Evolutionary conservation across 352 stramenopile genomes (phyloP).

Genomic region (Aphanomyces stellatus): DNA sequence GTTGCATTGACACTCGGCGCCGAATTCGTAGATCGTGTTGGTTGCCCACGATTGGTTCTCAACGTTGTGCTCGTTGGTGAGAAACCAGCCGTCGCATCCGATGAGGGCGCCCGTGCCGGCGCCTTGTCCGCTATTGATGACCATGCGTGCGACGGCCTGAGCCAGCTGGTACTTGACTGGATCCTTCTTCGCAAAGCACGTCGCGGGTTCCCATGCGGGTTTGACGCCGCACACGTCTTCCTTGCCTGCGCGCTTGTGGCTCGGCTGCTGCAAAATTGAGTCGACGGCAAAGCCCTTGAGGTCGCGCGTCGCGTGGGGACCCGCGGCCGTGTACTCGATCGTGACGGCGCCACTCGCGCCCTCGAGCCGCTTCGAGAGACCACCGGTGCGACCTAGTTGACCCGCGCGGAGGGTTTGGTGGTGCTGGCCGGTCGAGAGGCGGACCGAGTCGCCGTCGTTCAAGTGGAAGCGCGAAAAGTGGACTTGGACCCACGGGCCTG

Average conservation of each 20-base stretch:
- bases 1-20: constrained; percentile 46
- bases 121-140: constrained; percentile 30
- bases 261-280: neutral
- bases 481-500: neutral
- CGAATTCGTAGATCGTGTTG: constrained; percentile 40
- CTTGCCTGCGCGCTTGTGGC: neutral
- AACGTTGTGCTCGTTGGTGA: constrained; percentile 62
- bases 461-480: constrained; percentile 7
- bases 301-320: neutral
- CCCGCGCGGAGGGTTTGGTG: neutral
- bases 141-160: constrained; percentile 38
- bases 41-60: constrained; percentile 22
- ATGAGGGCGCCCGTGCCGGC: constrained; percentile 36
- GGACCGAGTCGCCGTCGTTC: neutral
- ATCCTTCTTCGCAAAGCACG: constrained; percentile 44
- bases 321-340: neutral
- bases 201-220: constrained; percentile 44
- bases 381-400: neutral
- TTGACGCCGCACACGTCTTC: constrained; percentile 24
- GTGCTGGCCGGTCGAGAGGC: neutral
- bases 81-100: constrained; percentile 22
- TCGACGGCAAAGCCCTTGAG: constrained; percentile 1
- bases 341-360: neutral
- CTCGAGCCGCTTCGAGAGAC: neutral
- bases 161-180: constrained; percentile 50